Base-by-base conservation (phyloP, 2,329 filamentous ascomycete genomes). In the Emericellopsis atlantica region DNA sequence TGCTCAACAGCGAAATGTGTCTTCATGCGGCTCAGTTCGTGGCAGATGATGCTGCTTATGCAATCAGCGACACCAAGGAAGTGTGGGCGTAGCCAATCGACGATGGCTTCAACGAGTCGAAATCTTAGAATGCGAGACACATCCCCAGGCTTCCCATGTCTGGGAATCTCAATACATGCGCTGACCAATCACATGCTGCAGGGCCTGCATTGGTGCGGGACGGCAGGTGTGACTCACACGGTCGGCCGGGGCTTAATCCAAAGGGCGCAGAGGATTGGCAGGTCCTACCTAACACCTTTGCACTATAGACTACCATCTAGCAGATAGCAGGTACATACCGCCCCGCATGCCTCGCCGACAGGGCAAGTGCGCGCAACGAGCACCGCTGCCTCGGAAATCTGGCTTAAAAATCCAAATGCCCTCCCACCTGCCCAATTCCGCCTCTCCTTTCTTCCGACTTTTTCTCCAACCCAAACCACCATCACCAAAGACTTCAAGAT, bases 401-500 rank as follows among this genome's bases (percentile, higher is more conserved):
- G 40, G 40, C 40, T 41, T 36, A 41, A 41, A 40, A 41, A 41
- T 41, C 32, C 40, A 24, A 31, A n/a, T 11, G 12, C 32, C 40
- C 14, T 33, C 51, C 51, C 51, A 52, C 52, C 49, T 51, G 43
- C 37, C 29, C 43, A 43, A 42, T 41, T 44, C 41, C 41, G 31
- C 43, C 45, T 46, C 45, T 49, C 44, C 45, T 45, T 42, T 47
- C 42, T 52, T 45, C 49, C 53, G 49, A 53, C 49, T 59, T 52
- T 51, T 53, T 50, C 54, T 54, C 55, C 51, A 56, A 53, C 32
- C 55, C 51, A 56, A 53, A 22, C 53, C 51, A 52, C 52, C 51
- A 54, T 59, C 54, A 53, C 54, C 58, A 52, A 54, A 52, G 43
- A 62, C 47, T 59, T 24, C 36, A 45, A 51, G 52, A 56, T 51